phyloP scores from a whole-genome alignment of 352 stramenopile species.

The Pythium pyrilobum region DNA sequence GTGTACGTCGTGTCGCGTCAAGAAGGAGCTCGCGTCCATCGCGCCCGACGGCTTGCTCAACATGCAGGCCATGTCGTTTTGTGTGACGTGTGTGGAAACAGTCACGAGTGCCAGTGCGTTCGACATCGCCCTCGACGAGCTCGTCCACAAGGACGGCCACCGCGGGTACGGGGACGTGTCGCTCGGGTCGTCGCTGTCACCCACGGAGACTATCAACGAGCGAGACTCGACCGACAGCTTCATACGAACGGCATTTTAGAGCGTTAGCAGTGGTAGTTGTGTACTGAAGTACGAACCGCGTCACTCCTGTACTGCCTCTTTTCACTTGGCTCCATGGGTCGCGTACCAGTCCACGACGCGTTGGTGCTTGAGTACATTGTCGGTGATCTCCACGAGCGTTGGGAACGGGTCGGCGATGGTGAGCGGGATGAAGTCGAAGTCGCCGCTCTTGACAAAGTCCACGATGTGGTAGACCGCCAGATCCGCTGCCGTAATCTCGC shows the following conservation, averaged over 20 bases:
- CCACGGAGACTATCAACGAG: neutral
- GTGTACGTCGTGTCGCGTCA: constrained; percentile 13
- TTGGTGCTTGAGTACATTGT: neutral
- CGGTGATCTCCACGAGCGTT: neutral
- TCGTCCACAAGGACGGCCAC: constrained; percentile 10
- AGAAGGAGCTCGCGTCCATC: constrained; percentile 12
- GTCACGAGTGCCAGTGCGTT: constrained; percentile 6
- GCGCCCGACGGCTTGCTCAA: neutral
- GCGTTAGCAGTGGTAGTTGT: no score
- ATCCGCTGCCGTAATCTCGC: constrained; percentile 40
- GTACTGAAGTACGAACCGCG: no score
- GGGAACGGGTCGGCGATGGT: constrained; percentile 1
- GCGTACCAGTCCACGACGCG: neutral
- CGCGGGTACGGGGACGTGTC: constrained; percentile 9
- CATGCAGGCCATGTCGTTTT: constrained; percentile 11
- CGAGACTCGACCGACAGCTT: neutral
- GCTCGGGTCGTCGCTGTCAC: constrained; percentile 2
- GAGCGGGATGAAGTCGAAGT: neutral
- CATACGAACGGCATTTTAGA: constrained; percentile 1
- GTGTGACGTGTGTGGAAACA: neutral
- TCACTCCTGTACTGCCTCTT: no score
- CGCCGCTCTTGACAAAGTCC: constrained; percentile 1
- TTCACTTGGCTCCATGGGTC: no score
- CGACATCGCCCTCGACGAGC: constrained; percentile 13
- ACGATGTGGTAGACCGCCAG: constrained; percentile 33